Base-by-base conservation (phyloP, 371 early-diverging fungal species). In the Choanephora cucurbitarum region DNA sequence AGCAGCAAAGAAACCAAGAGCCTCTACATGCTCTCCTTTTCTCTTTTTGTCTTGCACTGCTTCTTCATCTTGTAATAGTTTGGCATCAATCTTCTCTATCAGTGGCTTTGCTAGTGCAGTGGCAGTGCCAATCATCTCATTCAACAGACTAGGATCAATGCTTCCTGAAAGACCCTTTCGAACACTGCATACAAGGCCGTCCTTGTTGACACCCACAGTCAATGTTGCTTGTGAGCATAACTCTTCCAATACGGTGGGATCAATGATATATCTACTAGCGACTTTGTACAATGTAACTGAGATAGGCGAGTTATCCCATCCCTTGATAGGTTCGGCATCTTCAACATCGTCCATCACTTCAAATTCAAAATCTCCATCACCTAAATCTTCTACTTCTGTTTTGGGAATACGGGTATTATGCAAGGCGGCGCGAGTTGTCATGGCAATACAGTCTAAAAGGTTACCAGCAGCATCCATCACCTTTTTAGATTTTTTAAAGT, bases 391-490 rank as follows among this genome's bases (percentile, higher is more conserved):
- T 5, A 92, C 80, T 22, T 85, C 81, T 6, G 91, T 89, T 49
- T 88, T 85, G 13, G 97, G 95, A 46, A 96, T 85, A 58, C 82
- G 80, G 11, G 96, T 91, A 60, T 93, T 90, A 57, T 78, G 72
- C 31, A 97, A 70, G 14, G 98, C 96, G 1, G 91, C 95, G 21
- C 93, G 82, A 1, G 86, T 78, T 13, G 95, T 93, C 73, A 91
- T 80, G 31, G 90, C 82, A 54, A 95, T 79, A 21, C 90, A 79
- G 67, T 97, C 98, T 17, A 92, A 64, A 21, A 96, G 55, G 58
- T 91, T 92, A 11, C 98, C 98, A 31, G 85, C 93, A 55, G 86
- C 90, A 52, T 92, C 94, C 70, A 97, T 79, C 13, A 96, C 77
- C 80, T 37, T 7, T 28, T 28, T n/a, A n/a, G 32, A 37, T 37